These are phyloP conservation scores for Oldenlandia corymbosa DNA, from an alignment of 257 asterid species.

Conservation along the genomic window DNA sequence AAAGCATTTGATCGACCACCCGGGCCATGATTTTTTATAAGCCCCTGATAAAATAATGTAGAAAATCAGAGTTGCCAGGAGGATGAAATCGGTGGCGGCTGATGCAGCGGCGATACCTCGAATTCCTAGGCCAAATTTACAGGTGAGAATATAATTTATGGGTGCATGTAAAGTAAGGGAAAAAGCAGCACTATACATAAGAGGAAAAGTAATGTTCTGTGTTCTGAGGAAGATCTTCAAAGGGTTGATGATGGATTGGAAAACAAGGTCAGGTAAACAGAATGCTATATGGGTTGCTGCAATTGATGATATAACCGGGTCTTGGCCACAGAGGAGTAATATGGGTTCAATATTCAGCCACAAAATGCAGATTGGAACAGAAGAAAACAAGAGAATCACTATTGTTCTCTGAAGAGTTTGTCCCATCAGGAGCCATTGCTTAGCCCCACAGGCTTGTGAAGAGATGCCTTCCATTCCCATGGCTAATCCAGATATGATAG, in stretches of 20 bases:
- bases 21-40: conserved; percentile 24
- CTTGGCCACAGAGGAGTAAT: conserved; percentile 43
- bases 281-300: conserved; percentile 49
- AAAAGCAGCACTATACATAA: conserved; percentile 35
- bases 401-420: conserved; percentile 55
- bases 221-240: conserved; percentile 46
- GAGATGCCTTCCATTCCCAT: conserved; percentile 67
- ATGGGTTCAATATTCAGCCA: conserved; percentile 61
- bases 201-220: conserved; percentile 51
- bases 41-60: conserved; percentile 15
- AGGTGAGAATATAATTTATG: conserved; percentile 30
- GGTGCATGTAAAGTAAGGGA: conserved; percentile 53
- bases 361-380: conserved; percentile 52
- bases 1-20: conserved; percentile 22
- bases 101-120: conserved; percentile 45
- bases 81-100: conserved; percentile 28
- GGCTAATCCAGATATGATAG: conserved; percentile 62
- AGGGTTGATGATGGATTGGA: conserved; percentile 52
- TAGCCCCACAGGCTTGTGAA: conserved; percentile 74
- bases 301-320: conserved; percentile 41
- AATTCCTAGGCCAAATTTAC: conserved; percentile 37
- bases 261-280: conserved; percentile 50
- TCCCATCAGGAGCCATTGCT: conserved; percentile 42
- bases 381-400: conserved; percentile 34
- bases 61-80: conserved; percentile 25